Conservation (phyloP, 305 asterid genomes). For the Fraxinus greggii region DNA sequence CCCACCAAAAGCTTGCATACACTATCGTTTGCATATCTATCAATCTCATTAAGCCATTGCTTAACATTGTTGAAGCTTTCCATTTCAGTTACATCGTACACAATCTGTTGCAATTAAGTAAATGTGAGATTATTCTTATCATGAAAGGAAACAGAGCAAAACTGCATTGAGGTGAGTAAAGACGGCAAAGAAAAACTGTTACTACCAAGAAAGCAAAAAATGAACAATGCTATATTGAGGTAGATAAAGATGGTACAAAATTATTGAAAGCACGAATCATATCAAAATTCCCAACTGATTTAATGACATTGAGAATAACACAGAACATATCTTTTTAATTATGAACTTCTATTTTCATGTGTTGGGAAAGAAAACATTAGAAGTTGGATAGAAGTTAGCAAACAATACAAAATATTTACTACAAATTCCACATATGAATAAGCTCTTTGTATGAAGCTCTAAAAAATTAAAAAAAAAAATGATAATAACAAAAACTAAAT, state of each 20-base stretch:
- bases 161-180: not conserved
- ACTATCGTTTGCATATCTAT: constrained; percentile 86
- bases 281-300: not conserved
- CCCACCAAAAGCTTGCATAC: constrained; percentile 98
- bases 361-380: not conserved
- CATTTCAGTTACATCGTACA: constrained; percentile 94
- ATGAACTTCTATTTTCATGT: not conserved
- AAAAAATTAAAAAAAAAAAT: too few relatives aligned
- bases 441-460: not conserved
- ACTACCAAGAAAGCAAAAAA: not conserved
- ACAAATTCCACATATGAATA: not conserved
- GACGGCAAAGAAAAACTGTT: not conserved
- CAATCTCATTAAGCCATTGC: constrained; percentile 95
- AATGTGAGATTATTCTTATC: constrained; percentile 20
- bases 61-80: constrained; percentile 99
- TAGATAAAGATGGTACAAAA: not conserved
- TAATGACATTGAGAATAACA: not conserved
- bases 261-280: not conserved
- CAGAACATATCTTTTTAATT: not conserved
- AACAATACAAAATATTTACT: not conserved
- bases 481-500: not conserved
- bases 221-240: not conserved
- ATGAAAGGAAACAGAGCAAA: not conserved
- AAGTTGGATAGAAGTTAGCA: not conserved
- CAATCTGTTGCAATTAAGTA: constrained; percentile 53